These are phyloP conservation scores for Deinandra increscens DNA, from an alignment of 129 eudicot genomes.

Conservation along the genomic window DNA sequence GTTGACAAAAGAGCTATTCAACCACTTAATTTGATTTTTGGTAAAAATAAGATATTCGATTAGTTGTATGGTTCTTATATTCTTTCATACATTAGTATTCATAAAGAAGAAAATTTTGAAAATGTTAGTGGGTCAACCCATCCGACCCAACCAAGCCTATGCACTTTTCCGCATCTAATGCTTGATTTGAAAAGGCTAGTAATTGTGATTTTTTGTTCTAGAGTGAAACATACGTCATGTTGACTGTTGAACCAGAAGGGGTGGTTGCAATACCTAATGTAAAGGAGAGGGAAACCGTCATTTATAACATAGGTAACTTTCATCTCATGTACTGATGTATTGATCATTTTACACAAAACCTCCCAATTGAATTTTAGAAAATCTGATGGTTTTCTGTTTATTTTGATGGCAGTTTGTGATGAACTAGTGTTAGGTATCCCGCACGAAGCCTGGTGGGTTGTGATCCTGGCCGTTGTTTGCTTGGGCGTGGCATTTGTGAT, in stretches of 20 bases:
- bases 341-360: neutral
- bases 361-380: neutral
- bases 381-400: neutral
- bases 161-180: neutral
- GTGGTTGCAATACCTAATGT: conserved; percentile 68
- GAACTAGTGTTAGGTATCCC: conserved; percentile 82
- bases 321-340: conserved; percentile 1
- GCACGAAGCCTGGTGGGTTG: conserved; percentile 82
- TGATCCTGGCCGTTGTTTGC: conserved; percentile 52
- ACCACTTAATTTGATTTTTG: neutral
- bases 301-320: conserved; percentile 74
- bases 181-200: conserved; percentile 11
- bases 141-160: neutral
- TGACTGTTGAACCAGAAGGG: conserved; percentile 85
- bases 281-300: conserved; percentile 61
- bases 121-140: neutral
- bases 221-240: conserved; percentile 50
- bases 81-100: neutral
- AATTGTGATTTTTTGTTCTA: conserved; percentile 28
- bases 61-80: neutral
- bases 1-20: neutral
- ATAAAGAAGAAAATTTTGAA: neutral
- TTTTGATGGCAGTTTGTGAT: conserved; percentile 76
- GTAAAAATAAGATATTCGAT: neutral
- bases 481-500: conserved; percentile 60